A percentile compares a stretch with the other conserved stretches of the same genome.
Conservation (phyloP, 179 eudicot genomes). For the Gypsophila paniculata region DNA sequence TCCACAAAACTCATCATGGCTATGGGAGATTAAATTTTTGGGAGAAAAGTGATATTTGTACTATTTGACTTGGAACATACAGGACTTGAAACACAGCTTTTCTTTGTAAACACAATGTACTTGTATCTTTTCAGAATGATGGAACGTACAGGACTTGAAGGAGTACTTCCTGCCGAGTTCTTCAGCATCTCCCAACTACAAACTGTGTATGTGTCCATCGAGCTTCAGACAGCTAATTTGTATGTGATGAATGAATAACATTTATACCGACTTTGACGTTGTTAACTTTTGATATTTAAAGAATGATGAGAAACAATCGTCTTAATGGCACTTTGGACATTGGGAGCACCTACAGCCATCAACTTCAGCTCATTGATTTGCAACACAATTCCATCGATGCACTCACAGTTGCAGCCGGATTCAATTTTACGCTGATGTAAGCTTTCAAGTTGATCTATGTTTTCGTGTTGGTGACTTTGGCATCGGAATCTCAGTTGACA, state of each 20-base stretch:
- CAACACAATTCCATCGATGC: constrained; percentile 43
- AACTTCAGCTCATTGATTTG: constrained; percentile 45
- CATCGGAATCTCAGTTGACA: neutral
- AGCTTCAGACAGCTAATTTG: neutral
- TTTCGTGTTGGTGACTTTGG: neutral
- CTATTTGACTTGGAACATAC: neutral
- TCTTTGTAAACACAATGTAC: neutral
- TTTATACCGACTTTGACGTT: constrained; percentile 2
- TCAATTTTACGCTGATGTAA: constrained; percentile 31
- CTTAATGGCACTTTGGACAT: constrained; percentile 49
- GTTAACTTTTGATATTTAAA: constrained; percentile 21
- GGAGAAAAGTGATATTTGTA: neutral
- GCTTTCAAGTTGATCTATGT: neutral
- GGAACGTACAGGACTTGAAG: constrained; percentile 41
- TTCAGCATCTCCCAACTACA: constrained; percentile 52
- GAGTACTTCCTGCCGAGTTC: constrained; percentile 43
- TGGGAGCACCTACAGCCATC: constrained; percentile 38
- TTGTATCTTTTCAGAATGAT: constrained; percentile 34
- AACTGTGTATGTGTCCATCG: constrained; percentile 45
- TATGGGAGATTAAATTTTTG: neutral
- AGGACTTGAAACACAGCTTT: no score
- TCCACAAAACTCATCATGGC: neutral
- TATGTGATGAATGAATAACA: neutral
- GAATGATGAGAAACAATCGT: constrained; percentile 37
- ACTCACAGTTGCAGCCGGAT: constrained; percentile 15